Evolutionary conservation across 164 flowering plant genomes (phyloP), one percentile per base, ranked within the genome.

Genomic region (Pachysandra terminalis): DNA sequence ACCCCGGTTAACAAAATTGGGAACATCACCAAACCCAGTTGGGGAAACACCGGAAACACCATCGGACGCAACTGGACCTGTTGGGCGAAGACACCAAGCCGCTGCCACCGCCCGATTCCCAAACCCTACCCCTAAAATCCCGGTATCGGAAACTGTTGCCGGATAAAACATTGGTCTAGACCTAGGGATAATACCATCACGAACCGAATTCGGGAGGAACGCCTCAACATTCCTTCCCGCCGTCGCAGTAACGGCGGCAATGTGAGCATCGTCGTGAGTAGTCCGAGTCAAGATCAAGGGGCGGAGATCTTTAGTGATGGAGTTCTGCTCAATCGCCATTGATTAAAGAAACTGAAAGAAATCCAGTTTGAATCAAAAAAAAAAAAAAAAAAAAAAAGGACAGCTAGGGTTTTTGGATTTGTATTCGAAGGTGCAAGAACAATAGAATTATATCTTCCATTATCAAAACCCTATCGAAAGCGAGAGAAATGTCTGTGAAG

Each of bases 271-370:
- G 7, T 89, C 95, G 16, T 62, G 71, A 41, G 77, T 63, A 9
- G 73, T 79, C 61, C 85, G 73, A 55, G 77, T 78, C 56, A 86
- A 41, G 68, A 86, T 86, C 69, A 87, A 57, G 0, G 94, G 93
- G 35, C 95, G 77, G 69, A 87, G 81, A 75, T 86, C 86, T 54
- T 77, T 83, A 2, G 88, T 82, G 16, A 83, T 63, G 10, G 81
- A 72, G 67, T 72, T 91, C 59, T 82, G 90, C 79, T 88, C 94
- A 64, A 79, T 81, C 22, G 92, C 90, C 96, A 91, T 85, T 58
- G 15, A 23, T 21, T 6, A 41, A 37, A 61, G 19, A 61, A 24
- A 57, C 12, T 12, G 16, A 17, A 22, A 35, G 26, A 13, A 23
- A 24, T 16, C 56, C 0, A 32, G 0, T 21, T 3, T 14, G 19